Percentiles rank a stretch among this genome's conserved stretches.
phyloP scores from a whole-genome alignment of 2,329 filamentous ascomycete genomes.

The Fusarium sp. region DNA sequence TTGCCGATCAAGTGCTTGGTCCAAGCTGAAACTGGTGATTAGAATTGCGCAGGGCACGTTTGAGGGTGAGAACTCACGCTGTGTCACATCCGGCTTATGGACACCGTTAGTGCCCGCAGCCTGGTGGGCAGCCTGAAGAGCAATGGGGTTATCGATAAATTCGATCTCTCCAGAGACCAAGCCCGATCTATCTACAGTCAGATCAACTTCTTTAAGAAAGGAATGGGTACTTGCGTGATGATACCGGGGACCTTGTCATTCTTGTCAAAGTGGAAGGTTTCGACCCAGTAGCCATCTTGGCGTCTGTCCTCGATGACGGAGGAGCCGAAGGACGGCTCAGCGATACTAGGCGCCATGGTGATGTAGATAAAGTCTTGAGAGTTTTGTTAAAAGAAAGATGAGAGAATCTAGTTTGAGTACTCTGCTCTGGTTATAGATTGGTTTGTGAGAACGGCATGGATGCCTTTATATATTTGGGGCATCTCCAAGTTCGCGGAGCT shows the following conservation, averaged over 20 bases:
- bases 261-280: neutral
- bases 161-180: neutral
- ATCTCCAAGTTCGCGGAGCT: neutral
- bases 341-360: neutral
- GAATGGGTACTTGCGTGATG: neutral
- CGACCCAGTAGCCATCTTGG: neutral
- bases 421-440: neutral
- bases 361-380: neutral
- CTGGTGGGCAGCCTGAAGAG: neutral
- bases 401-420: too few relatives aligned
- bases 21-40: neutral
- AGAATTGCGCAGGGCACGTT: neutral
- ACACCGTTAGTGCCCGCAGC: neutral
- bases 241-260: neutral
- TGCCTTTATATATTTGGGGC: neutral
- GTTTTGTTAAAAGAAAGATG: too few relatives aligned
- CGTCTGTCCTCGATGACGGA: neutral
- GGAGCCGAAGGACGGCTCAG: neutral
- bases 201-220: neutral
- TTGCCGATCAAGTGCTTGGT: neutral
- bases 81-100: neutral
- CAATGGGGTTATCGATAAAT: neutral
- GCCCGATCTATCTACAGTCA: neutral
- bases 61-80: neutral
- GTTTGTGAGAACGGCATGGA: neutral